phyloP scores from a whole-genome alignment of 768 basidiomycete genomes.

The Calocybe cyanea region DNA sequence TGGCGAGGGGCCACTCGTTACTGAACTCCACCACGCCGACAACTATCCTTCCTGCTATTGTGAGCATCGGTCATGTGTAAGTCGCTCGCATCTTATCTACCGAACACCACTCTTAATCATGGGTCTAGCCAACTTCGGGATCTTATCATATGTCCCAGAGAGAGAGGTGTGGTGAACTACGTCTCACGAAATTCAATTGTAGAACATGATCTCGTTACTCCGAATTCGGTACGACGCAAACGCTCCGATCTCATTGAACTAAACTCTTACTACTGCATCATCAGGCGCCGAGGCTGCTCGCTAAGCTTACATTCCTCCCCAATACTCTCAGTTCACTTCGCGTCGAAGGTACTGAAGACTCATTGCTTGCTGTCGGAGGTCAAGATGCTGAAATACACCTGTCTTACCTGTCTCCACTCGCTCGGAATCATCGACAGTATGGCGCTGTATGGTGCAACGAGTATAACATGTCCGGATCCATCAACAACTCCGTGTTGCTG shows the following conservation, averaged over 20 bases:
- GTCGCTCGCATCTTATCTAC: slow-evolving; percentile 20
- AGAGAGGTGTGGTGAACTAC: slow-evolving; percentile 63
- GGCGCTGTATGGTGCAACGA: slow-evolving; percentile 52
- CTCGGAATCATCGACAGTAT: slow-evolving; percentile 20
- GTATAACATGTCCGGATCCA: slow-evolving; percentile 55
- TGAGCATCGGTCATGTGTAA: slow-evolving; percentile 64
- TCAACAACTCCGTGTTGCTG: slow-evolving; percentile 81
- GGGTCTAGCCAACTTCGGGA: slow-evolving; percentile 68
- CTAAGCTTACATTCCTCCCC: slow-evolving; percentile 53
- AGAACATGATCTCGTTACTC: slow-evolving; percentile 53
- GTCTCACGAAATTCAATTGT: slow-evolving; percentile 49
- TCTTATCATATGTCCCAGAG: slow-evolving; percentile 69
- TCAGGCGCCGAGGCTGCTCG: slow-evolving; percentile 45
- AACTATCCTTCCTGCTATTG: slow-evolving; percentile 35
- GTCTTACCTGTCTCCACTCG: slow-evolving; percentile 39
- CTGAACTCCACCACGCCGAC: slow-evolving; percentile 42
- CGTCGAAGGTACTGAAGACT: slow-evolving; percentile 47
- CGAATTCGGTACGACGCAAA: slow-evolving; percentile 38
- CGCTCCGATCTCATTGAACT: slow-evolving; percentile 11
- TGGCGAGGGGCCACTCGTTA: slow-evolving; percentile 46
- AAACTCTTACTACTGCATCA: slow-evolving; percentile 2
- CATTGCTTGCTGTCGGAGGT: slow-evolving; percentile 72
- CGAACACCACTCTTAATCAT: background rate
- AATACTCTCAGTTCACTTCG: slow-evolving; percentile 60
- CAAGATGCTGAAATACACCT: slow-evolving; percentile 71